These are phyloP conservation scores for Oryza glaberrima DNA, from an alignment of 176 grass and related monocot species.

Conservation along the genomic window DNA sequence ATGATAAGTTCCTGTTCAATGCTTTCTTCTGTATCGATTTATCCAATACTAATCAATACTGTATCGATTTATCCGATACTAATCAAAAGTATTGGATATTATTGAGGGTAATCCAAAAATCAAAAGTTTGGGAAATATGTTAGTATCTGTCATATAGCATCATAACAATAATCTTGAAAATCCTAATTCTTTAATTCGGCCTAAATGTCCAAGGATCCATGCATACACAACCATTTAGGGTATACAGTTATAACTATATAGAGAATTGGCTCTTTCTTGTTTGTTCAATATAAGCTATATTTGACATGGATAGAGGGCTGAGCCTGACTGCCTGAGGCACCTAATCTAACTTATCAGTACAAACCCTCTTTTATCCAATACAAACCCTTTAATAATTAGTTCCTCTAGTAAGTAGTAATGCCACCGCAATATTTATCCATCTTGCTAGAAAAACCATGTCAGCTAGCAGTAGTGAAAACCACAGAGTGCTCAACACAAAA, in stretches of 20 bases:
- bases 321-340: not conserved
- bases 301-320: not conserved
- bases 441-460: not conserved
- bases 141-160: not conserved
- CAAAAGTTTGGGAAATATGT: not conserved
- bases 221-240: not conserved
- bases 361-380: not conserved
- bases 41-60: not conserved
- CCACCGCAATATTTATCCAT: not conserved
- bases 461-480: not conserved
- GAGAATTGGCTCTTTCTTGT: not conserved
- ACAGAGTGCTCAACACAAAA: slow-evolving; percentile 1
- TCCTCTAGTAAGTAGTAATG: not conserved
- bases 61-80: not conserved
- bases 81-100: not conserved
- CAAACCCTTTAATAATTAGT: not conserved
- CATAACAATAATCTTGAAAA: not conserved
- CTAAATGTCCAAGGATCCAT: not conserved
- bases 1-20: not conserved
- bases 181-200: not conserved
- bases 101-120: not conserved
- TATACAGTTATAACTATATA: too few relatives aligned
- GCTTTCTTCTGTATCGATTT: not conserved
- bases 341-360: not conserved
- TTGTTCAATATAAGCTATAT: not conserved